A percentile compares a stretch with the other conserved stretches of the same genome.
These are phyloP conservation scores for Cornus suecica DNA, from an alignment of 148 eudicot species.

Conservation along the genomic window DNA sequence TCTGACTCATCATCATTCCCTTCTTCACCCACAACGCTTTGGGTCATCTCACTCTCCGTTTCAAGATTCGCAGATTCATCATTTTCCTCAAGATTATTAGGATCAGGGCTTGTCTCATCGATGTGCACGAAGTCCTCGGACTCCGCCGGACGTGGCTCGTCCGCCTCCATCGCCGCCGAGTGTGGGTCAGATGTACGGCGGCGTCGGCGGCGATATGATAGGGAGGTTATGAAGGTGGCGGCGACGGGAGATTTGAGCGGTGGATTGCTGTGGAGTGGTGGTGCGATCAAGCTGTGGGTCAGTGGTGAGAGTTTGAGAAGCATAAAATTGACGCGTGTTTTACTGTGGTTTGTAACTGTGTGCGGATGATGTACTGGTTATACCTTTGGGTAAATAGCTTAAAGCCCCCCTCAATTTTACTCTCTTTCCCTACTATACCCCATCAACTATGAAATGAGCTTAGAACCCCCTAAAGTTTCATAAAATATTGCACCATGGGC, in stretches of 20 bases:
- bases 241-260: slow-evolving; percentile 11
- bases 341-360: background rate
- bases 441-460: too few relatives aligned
- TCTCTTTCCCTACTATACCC: too few relatives aligned
- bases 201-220: slow-evolving; percentile 1
- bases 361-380: too few relatives aligned
- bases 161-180: slow-evolving; percentile 23
- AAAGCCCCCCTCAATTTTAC: too few relatives aligned
- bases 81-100: too few relatives aligned
- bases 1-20: slow-evolving; percentile 13
- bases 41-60: too few relatives aligned
- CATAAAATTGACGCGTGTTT: background rate
- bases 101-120: slow-evolving; percentile 28
- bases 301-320: too few relatives aligned
- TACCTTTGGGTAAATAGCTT: too few relatives aligned
- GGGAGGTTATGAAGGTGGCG: background rate
- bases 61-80: too few relatives aligned
- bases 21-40: slow-evolving; percentile 16
- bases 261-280: background rate
- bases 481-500: too few relatives aligned
- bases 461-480: too few relatives aligned
- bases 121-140: slow-evolving; percentile 36
- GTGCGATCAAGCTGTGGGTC: background rate
- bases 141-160: slow-evolving; percentile 18
- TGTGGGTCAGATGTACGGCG: slow-evolving; percentile 12